Evolutionary conservation across 371 early-diverging fungal genomes (phyloP), one percentile per base, ranked within the genome.

Genomic region (Rhizopus sp.): DNA sequence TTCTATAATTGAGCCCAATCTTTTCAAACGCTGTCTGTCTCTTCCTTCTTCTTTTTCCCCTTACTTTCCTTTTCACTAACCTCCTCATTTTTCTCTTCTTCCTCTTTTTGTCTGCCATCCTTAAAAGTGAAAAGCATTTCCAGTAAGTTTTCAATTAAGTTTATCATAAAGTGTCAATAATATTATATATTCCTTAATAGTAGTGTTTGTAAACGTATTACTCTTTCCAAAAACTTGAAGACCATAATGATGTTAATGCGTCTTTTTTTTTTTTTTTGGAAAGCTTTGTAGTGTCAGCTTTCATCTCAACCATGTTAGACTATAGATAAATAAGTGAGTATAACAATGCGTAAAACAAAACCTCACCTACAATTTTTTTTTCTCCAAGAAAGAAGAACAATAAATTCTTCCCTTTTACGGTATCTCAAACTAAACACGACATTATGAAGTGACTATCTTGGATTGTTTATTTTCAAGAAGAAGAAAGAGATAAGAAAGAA

Each of bases 1-100:
- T 49, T 57, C 41, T 49, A 57, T 47, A 55, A 55, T 23, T 29
- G 29, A 47, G 47, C 30, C 48, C 47, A 47, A 29, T 47, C 31
- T 55, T 55, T 55, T 45, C 55, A 55, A 47, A 55, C 23, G 29
- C 55, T 37, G 34, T 13, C 46, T 37, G 33, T 4, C 8, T 34
- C 13, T 23, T 38, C 47, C 7, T 44, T 41, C 29, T 50, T 13
- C 40, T 42, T 32, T n/a, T 53, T 41, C 42, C n/a, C n/a, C n/a
- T n/a, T n/a, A n/a, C n/a, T n/a, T n/a, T 53, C 30, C 42, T 53
- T 32, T 17, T 53, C 41, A 31, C 32, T 15, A 31, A 10, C 42
- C 15, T 53, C 3, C n/a, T n/a, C n/a, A n/a, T n/a, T n/a, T n/a
- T n/a, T n/a, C 10, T 37, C 37, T 37, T 37, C 44, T 44, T 54